phyloP scores from a whole-genome alignment of 352 stramenopile species.

The Pythium phragmiticola region DNA sequence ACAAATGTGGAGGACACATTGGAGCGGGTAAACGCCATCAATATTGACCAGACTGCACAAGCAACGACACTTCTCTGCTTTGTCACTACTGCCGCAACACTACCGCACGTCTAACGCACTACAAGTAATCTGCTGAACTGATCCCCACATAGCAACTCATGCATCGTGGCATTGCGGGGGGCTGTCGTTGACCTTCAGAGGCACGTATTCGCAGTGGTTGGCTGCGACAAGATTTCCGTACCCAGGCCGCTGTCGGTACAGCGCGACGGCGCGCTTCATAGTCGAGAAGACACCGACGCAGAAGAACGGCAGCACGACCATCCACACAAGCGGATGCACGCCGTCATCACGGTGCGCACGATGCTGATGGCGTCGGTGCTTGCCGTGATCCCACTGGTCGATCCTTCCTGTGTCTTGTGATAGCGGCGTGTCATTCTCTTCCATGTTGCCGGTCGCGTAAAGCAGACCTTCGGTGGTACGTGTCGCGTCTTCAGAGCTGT shows the following conservation, averaged over 20 bases:
- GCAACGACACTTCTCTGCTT: too few relatives aligned
- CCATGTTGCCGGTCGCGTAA: slow-evolving; percentile 15
- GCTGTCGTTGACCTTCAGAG: not conserved
- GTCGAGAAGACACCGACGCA: slow-evolving; percentile 18
- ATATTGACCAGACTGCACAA: slow-evolving; percentile 74
- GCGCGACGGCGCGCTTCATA: not conserved
- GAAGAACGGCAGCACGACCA: slow-evolving; percentile 27
- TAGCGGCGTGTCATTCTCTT: not conserved
- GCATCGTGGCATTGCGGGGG: too few relatives aligned
- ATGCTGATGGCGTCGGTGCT: not conserved
- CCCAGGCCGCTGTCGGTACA: not conserved
- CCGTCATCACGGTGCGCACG: not conserved
- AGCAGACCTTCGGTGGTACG: not conserved
- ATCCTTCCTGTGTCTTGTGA: not conserved
- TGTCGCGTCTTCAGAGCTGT: not conserved
- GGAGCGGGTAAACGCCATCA: slow-evolving; percentile 96
- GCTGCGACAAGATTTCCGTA: too few relatives aligned
- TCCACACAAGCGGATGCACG: slow-evolving; percentile 19
- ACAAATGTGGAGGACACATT: too few relatives aligned
- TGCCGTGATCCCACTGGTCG: not conserved
- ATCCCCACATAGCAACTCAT: slow-evolving; percentile 43
- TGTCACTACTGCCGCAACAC: too few relatives aligned
- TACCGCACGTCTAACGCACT: slow-evolving; percentile 76
- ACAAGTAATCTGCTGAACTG: slow-evolving; percentile 66
- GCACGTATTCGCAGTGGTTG: not conserved